Conservation (phyloP, 805 yeast species). For the Cyberlindnera subsufficiens region DNA sequence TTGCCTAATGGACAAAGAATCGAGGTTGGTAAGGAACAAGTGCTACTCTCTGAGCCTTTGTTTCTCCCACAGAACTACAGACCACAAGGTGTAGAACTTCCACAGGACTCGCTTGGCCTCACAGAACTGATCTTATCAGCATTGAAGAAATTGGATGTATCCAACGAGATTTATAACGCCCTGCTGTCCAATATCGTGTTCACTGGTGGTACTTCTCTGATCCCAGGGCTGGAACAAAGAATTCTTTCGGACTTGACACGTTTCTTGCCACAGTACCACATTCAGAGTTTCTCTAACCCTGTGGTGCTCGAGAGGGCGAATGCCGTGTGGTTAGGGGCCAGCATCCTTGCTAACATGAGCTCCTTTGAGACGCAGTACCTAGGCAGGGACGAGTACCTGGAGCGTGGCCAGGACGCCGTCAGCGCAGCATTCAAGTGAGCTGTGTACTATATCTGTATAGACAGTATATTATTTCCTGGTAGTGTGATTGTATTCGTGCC, state of each 20-base stretch:
- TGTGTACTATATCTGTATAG: not conserved
- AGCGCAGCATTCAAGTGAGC: conserved; percentile 37
- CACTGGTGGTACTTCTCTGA: conserved; percentile 66
- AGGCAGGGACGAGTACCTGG: conserved; percentile 62
- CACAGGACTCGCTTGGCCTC: conserved; percentile 21
- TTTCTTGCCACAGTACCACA: conserved; percentile 61
- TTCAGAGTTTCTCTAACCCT: conserved; percentile 55
- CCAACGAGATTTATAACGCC: conserved; percentile 33
- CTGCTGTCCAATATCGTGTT: conserved; percentile 62
- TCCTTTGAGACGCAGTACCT: conserved; percentile 82
- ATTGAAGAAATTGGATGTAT: conserved; percentile 37
- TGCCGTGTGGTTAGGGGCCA: conserved; percentile 78
- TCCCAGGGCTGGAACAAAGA: conserved; percentile 68
- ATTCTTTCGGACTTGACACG: conserved; percentile 55
- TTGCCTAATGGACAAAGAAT: conserved; percentile 50
- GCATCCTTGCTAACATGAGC: conserved; percentile 69
- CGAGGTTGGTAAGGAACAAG: conserved; percentile 46
- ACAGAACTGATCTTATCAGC: conserved; percentile 34
- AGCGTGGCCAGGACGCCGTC: conserved; percentile 52
- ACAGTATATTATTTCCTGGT: not conserved
- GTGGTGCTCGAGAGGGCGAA: conserved; percentile 56
- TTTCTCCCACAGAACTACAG: conserved; percentile 57
- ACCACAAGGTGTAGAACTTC: conserved; percentile 28
- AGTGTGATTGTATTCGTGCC: not conserved
- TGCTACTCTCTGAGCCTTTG: conserved; percentile 56